Conservation (phyloP, 1,139 yeast genomes). For the Protomyces inouyei region DNA sequence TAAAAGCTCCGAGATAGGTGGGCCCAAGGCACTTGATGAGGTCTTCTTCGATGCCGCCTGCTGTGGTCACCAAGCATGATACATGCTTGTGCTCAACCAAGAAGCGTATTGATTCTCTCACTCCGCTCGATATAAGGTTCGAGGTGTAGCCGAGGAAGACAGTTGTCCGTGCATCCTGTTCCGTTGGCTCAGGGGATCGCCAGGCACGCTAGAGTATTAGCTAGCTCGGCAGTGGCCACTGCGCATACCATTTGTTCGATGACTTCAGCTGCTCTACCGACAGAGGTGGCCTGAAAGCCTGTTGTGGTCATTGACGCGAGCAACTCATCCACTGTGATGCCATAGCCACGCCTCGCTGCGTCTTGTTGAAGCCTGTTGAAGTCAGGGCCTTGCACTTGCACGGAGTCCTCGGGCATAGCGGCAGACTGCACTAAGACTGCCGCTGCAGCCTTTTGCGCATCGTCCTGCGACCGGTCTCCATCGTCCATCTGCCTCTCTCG, state of each 20-base stretch:
- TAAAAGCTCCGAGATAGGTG: conserved; percentile 87
- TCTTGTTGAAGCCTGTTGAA: conserved; percentile 52
- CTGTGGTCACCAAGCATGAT: conserved; percentile 88
- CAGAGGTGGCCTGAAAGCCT: conserved; percentile 97
- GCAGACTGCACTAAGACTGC: conserved; percentile 85
- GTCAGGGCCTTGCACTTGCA: conserved; percentile 79
- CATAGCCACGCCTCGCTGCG: conserved; percentile 60
- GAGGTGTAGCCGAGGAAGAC: conserved; percentile 95
- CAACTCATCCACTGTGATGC: conserved; percentile 53
- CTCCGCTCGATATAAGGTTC: conserved; percentile 90
- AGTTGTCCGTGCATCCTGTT: conserved; percentile 64
- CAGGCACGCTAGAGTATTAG: conserved; percentile 46
- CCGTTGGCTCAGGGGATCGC: conserved; percentile 43
- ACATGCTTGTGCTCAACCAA: conserved; percentile 92
- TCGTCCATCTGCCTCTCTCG: neutral
- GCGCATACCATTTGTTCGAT: conserved; percentile 64
- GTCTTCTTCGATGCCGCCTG: conserved; percentile 98
- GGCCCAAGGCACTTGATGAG: conserved; percentile 93
- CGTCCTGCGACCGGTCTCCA: neutral
- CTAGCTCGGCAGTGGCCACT: too few relatives aligned
- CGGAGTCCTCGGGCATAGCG: conserved; percentile 76
- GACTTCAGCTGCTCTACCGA: conserved; percentile 83
- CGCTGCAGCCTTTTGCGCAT: conserved; percentile 51
- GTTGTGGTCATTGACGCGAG: conserved; percentile 77
- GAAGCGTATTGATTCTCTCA: conserved; percentile 82